Conservation (phyloP, 2,329 filamentous ascomycete genomes). For the Tolypocladium sp. region DNA sequence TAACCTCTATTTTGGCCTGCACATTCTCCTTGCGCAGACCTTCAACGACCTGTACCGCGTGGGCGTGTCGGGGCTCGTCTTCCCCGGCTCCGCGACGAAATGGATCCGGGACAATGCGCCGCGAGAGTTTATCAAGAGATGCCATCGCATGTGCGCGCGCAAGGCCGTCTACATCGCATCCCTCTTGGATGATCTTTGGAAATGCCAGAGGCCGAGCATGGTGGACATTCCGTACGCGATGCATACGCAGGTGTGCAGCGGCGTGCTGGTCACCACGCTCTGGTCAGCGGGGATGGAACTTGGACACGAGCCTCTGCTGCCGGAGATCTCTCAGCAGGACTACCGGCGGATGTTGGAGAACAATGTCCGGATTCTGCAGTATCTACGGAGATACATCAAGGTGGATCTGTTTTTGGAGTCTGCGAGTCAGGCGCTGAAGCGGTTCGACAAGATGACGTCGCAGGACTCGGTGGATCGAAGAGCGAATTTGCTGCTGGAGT, state of each 20-base stretch:
- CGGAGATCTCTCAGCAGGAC: neutral
- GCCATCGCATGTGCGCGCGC: neutral
- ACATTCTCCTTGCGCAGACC: neutral
- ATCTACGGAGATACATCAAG: neutral
- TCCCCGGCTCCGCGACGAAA: neutral
- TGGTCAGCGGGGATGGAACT: neutral
- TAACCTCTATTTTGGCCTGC: neutral
- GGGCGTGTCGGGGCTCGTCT: neutral
- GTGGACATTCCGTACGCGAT: neutral
- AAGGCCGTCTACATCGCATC: neutral
- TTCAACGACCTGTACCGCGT: neutral
- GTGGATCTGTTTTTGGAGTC: neutral
- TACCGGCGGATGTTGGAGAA: neutral
- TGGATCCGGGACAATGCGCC: neutral
- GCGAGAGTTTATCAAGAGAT: neutral
- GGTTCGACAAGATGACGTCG: neutral
- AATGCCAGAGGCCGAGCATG: neutral
- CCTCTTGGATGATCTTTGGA: neutral
- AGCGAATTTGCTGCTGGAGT: neutral
- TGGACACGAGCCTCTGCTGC: neutral
- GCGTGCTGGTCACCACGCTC: neutral
- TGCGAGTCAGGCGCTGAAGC: neutral
- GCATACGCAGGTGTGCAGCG: neutral
- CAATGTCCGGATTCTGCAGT: neutral
- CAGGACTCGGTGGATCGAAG: neutral